A percentile compares a stretch with the other conserved stretches of the same genome.
Conservation (phyloP, 116 monocot species). For the Phalaenopsis hybrid region DNA sequence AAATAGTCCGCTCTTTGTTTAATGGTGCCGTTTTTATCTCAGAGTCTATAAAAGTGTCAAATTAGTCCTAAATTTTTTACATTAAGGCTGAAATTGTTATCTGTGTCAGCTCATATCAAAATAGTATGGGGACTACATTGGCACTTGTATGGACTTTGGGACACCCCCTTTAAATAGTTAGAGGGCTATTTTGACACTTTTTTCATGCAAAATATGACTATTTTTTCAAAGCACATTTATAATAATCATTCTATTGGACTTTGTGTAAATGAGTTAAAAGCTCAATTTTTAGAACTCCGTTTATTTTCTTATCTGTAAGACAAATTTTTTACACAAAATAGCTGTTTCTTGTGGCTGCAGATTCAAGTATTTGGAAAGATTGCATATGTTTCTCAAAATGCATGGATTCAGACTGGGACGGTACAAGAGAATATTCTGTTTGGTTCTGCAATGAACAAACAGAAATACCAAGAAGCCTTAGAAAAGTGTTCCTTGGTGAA, state of each 20-base stretch:
- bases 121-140: no score
- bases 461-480: constrained; percentile 61
- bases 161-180: no score
- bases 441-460: constrained; percentile 61
- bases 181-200: no score
- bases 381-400: constrained; percentile 88
- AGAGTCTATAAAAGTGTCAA: no score
- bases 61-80: no score
- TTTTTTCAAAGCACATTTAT: background rate
- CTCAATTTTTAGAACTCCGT: background rate
- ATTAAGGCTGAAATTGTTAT: no score
- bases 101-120: no score
- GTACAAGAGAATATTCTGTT: constrained; percentile 81
- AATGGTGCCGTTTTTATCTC: no score
- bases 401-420: constrained; percentile 88
- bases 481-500: constrained; percentile 71
- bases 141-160: background rate
- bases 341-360: constrained; percentile 29
- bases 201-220: no score
- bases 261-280: background rate
- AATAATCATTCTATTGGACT: background rate
- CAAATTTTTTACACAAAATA: background rate
- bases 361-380: constrained; percentile 64
- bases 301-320: background rate
- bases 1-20: no score